These are phyloP conservation scores for Speleostelium caveatum DNA, from an alignment of 78 protist genomes.

Conservation along the genomic window DNA sequence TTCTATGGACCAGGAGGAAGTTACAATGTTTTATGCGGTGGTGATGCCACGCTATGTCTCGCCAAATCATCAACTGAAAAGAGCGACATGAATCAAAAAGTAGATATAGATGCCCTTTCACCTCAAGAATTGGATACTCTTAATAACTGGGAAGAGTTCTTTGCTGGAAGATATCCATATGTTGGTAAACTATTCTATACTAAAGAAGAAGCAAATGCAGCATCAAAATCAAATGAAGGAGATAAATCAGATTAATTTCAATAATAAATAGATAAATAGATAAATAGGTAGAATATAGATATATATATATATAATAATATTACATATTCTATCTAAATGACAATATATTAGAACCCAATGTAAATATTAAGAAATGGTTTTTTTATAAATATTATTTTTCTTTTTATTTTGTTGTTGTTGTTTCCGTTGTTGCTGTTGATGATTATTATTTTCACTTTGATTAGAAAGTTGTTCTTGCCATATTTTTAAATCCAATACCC, in stretches of 20 bases:
- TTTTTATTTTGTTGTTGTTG: no score
- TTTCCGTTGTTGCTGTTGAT: not conserved
- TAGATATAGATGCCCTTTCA: not conserved
- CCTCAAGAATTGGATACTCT: slow-evolving; percentile 44
- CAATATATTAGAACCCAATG: not conserved
- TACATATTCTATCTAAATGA: not conserved
- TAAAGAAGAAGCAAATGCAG: not conserved
- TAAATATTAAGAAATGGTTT: no score
- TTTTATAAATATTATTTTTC: not conserved
- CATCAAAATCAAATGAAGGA: no score
- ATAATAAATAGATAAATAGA: not conserved
- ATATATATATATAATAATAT: not conserved
- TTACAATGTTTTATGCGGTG: slow-evolving; percentile 44
- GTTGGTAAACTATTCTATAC: slow-evolving; percentile 28
- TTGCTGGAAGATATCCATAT: slow-evolving; percentile 52
- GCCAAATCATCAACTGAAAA: slow-evolving; percentile 26
- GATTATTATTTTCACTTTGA: not conserved
- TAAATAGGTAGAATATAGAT: not conserved
- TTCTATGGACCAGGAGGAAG: slow-evolving; percentile 76
- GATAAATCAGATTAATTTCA: not conserved
- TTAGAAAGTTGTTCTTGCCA: slow-evolving; percentile 78
- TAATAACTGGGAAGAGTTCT: slow-evolving; percentile 66
- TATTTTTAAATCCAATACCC: slow-evolving; percentile 80
- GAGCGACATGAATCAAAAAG: slow-evolving; percentile 1
- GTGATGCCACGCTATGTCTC: slow-evolving; percentile 67